A percentile compares a stretch with the other conserved stretches of the same genome.
Evolutionary conservation across 495 filamentous ascomycete genomes (phyloP).

Genomic region (Xylaria acuta): DNA sequence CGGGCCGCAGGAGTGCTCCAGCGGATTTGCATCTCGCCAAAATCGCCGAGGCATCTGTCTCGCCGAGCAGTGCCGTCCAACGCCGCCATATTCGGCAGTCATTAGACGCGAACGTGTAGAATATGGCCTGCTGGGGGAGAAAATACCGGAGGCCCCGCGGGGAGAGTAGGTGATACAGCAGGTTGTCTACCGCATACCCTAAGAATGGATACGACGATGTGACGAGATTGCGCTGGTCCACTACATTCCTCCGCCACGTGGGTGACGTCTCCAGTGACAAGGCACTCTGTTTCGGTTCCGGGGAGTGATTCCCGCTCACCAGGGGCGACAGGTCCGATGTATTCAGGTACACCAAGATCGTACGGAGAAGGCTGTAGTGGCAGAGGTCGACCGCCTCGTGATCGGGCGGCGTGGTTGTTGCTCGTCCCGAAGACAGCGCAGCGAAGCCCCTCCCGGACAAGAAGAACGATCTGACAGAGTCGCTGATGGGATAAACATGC

Average conservation of each 20-base stretch:
- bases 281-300: not conserved
- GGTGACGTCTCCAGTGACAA: conserved; percentile 1
- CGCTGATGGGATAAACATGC: conserved; percentile 41
- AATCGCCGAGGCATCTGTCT: conserved; percentile 35
- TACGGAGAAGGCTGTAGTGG: conserved; percentile 44
- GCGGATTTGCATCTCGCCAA: conserved; percentile 30
- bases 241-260: conserved; percentile 25
- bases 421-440: conserved; percentile 29
- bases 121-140: conserved; percentile 42
- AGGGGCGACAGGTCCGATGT: conserved; percentile 45
- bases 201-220: conserved; percentile 46
- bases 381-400: conserved; percentile 38
- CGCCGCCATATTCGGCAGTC: conserved; percentile 44
- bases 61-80: conserved; percentile 45
- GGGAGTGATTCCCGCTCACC: conserved; percentile 25
- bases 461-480: conserved; percentile 47
- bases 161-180: conserved; percentile 44
- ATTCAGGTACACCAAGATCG: conserved; percentile 45
- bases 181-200: conserved; percentile 44
- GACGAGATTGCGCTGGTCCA: conserved; percentile 39
- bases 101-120: conserved; percentile 34
- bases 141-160: conserved; percentile 44
- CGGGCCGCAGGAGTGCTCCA: conserved; percentile 37
- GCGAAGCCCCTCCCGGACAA: conserved; percentile 44
- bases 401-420: conserved; percentile 22